Evolutionary conservation across 2,329 filamentous ascomycete genomes (phyloP).

Genomic region (Daldinia sp.): DNA sequence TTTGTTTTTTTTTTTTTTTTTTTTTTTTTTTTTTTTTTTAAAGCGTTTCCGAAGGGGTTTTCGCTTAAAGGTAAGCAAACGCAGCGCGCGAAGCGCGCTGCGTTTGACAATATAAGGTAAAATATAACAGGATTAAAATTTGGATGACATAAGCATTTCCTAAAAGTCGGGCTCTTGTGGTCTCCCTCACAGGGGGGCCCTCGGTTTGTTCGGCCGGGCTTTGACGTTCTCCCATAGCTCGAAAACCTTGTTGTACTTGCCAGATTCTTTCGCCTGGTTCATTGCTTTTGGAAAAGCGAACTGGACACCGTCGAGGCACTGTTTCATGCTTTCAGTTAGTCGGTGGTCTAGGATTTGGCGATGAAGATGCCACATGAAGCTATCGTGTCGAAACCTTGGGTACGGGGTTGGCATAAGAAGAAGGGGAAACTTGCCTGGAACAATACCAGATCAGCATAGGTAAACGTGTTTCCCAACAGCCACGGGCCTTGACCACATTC

Average conservation of each 20-base stretch:
- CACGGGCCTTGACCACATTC: slow-evolving; percentile 70
- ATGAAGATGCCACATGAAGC: neutral
- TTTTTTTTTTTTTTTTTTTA: too few relatives aligned
- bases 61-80: too few relatives aligned
- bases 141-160: too few relatives aligned
- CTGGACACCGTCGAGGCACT: slow-evolving; percentile 68
- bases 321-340: slow-evolving; percentile 1
- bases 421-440: slow-evolving; percentile 68
- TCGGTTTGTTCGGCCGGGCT: slow-evolving; percentile 68
- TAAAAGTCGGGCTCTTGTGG: too few relatives aligned
- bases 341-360: neutral
- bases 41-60: too few relatives aligned
- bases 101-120: too few relatives aligned
- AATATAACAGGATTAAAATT: too few relatives aligned
- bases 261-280: slow-evolving; percentile 63
- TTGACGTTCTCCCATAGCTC: slow-evolving; percentile 73
- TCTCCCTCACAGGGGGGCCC: too few relatives aligned
- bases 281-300: slow-evolving; percentile 79
- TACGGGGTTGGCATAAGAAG: neutral
- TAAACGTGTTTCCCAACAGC: slow-evolving; percentile 73
- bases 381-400: neutral
- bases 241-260: slow-evolving; percentile 72
- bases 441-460: slow-evolving; percentile 78
- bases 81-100: too few relatives aligned
- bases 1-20: too few relatives aligned